Percentiles rank a stretch among this genome's conserved stretches.
These are phyloP conservation scores for Mycena vulgaris DNA, from an alignment of 768 basidiomycete genomes.

Conservation along the genomic window DNA sequence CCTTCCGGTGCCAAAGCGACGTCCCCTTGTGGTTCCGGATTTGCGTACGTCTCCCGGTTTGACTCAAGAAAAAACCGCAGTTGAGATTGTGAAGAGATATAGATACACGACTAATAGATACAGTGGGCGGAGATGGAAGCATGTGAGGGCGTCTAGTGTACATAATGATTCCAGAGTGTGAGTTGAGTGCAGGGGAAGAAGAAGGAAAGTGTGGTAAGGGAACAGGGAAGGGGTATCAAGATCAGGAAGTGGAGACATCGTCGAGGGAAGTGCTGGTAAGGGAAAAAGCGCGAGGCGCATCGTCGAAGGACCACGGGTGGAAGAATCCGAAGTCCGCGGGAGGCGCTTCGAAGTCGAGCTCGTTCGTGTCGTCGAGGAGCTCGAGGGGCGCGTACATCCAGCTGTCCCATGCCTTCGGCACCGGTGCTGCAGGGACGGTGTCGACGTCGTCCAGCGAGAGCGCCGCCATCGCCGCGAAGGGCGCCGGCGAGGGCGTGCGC, in stretches of 20 bases:
- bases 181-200: background rate
- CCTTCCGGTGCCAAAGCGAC: no score
- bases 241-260: background rate
- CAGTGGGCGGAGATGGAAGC: background rate
- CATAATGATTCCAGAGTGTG: background rate
- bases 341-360: slow-evolving; percentile 4
- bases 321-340: slow-evolving; percentile 15
- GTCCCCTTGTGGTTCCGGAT: no score
- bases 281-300: background rate
- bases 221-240: background rate
- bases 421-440: background rate
- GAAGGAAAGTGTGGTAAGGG: no score
- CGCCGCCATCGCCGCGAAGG: background rate
- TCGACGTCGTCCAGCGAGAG: background rate
- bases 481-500: slow-evolving; percentile 6
- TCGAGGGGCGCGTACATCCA: slow-evolving; percentile 20
- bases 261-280: background rate
- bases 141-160: background rate
- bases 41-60: background rate
- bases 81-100: background rate
- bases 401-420: slow-evolving; percentile 13
- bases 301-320: background rate
- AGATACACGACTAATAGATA: slow-evolving; percentile 5
- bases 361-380: slow-evolving; percentile 1
- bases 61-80: background rate